Percentiles rank a stretch among this genome's conserved stretches.
Evolutionary conservation across 2,329 filamentous ascomycete species (phyloP).

Genomic region (Microthyrium microscopicum): DNA sequence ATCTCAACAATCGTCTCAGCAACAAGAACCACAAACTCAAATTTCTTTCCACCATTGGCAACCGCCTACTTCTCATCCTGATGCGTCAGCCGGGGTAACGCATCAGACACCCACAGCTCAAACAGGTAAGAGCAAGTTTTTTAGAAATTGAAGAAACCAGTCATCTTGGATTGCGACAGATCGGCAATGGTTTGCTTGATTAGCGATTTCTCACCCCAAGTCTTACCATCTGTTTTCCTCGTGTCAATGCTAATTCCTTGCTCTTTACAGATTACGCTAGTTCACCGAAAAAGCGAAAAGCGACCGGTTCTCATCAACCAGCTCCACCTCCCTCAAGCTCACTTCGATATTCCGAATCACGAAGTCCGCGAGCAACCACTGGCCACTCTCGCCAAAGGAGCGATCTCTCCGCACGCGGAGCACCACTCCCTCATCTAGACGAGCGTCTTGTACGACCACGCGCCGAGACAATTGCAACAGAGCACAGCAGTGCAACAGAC

Average conservation of each 20-base stretch:
- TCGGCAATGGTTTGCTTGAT: not conserved
- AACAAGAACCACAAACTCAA: conserved; percentile 40
- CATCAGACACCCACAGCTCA: conserved; percentile 58
- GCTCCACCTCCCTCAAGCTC: conserved; percentile 32
- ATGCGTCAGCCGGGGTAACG: conserved; percentile 36
- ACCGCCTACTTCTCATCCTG: conserved; percentile 55
- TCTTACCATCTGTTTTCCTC: conserved; percentile 23
- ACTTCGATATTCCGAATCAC: too few species aligned
- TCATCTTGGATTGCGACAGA: not conserved
- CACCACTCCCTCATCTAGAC: too few species aligned
- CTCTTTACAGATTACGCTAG: conserved; percentile 50
- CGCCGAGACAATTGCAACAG: too few species aligned
- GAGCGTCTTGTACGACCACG: too few species aligned
- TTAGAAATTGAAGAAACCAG: too few species aligned
- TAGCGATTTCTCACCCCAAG: not conserved
- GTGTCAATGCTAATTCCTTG: too few species aligned
- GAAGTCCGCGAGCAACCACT: too few species aligned
- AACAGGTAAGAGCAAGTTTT: conserved; percentile 43
- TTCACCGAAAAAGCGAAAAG: conserved; percentile 76
- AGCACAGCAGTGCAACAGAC: too few species aligned
- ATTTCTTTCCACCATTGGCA: conserved; percentile 93
- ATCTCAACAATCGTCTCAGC: conserved; percentile 26
- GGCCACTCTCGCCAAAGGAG: too few species aligned
- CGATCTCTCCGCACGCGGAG: too few species aligned
- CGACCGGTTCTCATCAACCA: conserved; percentile 33